Conservation (phyloP, 495 filamentous ascomycete genomes). For the Penicillium cinerascens region DNA sequence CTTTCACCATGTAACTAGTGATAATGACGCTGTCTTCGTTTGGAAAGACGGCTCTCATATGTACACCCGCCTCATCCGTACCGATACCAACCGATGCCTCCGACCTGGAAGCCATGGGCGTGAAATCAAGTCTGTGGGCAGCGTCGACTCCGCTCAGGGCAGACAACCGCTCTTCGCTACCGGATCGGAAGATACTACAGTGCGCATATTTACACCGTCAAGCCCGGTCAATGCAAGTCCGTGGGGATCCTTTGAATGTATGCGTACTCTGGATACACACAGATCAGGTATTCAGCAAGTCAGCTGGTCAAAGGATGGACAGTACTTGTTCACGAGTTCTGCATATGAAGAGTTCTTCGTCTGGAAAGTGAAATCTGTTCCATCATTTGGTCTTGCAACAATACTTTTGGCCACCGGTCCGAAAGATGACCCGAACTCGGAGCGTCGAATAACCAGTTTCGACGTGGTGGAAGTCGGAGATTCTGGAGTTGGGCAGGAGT, state of each 20-base stretch:
- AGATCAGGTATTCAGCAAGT: slow-evolving; percentile 80
- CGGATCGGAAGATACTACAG: slow-evolving; percentile 83
- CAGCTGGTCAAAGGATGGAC: slow-evolving; percentile 61
- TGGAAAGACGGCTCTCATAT: slow-evolving; percentile 49
- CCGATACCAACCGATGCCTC: slow-evolving; percentile 50
- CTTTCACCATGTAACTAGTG: slow-evolving; percentile 36
- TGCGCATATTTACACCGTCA: slow-evolving; percentile 54
- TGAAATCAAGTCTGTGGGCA: slow-evolving; percentile 78
- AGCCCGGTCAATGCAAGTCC: slow-evolving; percentile 15
- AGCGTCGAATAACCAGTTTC: slow-evolving; percentile 78
- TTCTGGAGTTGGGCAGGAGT: slow-evolving; percentile 20
- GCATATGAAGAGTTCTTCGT: slow-evolving; percentile 86
- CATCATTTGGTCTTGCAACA: slow-evolving; percentile 53
- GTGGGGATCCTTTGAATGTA: slow-evolving; percentile 45
- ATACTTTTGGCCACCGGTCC: slow-evolving; percentile 61
- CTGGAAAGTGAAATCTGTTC: slow-evolving; percentile 63
- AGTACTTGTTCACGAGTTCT: slow-evolving; percentile 76
- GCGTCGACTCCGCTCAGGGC: slow-evolving; percentile 27
- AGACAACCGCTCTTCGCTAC: slow-evolving; percentile 58
- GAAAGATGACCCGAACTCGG: slow-evolving; percentile 55
- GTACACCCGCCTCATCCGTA: slow-evolving; percentile 45
- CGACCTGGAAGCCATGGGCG: slow-evolving; percentile 75
- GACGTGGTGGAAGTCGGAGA: slow-evolving; percentile 47
- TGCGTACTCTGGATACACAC: slow-evolving; percentile 68
- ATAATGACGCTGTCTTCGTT: slow-evolving; percentile 36